A percentile compares a stretch with the other conserved stretches of the same genome.
These are phyloP conservation scores for Bryum argenteum DNA, from an alignment of 225 moss, liverwort and hornwort species.

Conservation along the genomic window DNA sequence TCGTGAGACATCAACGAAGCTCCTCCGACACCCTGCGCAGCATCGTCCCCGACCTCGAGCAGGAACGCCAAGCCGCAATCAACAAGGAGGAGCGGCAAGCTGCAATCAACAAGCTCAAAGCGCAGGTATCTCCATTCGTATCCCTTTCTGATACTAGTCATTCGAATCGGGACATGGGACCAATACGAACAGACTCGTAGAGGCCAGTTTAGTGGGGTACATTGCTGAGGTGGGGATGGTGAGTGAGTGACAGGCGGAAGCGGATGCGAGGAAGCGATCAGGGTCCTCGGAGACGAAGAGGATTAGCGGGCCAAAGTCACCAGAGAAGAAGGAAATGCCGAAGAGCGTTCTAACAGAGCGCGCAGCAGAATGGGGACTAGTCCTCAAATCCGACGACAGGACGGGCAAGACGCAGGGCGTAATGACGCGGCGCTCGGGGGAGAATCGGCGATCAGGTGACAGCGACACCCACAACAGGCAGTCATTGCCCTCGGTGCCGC, in stretches of 20 bases:
- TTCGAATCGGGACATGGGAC: too few species aligned
- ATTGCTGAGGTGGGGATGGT: not conserved
- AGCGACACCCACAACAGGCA: constrained; percentile 3
- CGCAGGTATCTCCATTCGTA: constrained; percentile 27
- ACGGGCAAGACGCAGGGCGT: constrained; percentile 49
- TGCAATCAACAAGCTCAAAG: constrained; percentile 45
- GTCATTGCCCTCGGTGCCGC: constrained; percentile 31
- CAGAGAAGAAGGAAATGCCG: constrained; percentile 40
- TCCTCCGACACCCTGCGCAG: constrained; percentile 42
- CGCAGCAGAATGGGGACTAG: constrained; percentile 80
- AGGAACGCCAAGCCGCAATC: constrained; percentile 16
- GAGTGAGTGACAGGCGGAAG: constrained; percentile 24
- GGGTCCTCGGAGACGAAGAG: constrained; percentile 9
- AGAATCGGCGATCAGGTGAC: constrained; percentile 37
- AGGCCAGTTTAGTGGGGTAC: too few species aligned
- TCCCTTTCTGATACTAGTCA: not conserved
- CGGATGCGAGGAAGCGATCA: constrained; percentile 16
- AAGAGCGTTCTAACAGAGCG: constrained; percentile 31
- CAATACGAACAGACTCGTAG: too few species aligned
- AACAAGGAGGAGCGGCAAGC: constrained; percentile 34
- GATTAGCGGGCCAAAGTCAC: constrained; percentile 29
- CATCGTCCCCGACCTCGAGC: constrained; percentile 22
- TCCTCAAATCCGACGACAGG: constrained; percentile 57
- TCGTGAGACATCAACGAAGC: constrained; percentile 40
- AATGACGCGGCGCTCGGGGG: constrained; percentile 43